phyloP scores from a whole-genome alignment of 164 flowering plant species.

The Euptelea pleiosperma region DNA sequence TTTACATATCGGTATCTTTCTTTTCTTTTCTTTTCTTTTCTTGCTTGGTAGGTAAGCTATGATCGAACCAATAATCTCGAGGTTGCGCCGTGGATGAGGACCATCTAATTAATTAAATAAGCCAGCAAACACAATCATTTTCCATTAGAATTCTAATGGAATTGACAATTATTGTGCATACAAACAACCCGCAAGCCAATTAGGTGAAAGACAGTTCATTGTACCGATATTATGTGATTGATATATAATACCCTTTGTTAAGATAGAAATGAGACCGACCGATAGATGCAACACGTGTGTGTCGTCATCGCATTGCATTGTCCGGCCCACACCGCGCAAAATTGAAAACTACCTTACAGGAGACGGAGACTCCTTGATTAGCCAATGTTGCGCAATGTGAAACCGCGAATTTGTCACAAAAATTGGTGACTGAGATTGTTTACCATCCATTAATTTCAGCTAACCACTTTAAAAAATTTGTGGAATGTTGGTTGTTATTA shows the following conservation, averaged over 20 bases:
- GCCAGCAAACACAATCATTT: conserved; percentile 28
- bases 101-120: background rate
- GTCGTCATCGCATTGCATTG: background rate
- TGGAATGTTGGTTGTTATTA: too few relatives aligned
- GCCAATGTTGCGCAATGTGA: too few relatives aligned
- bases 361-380: too few relatives aligned
- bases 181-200: conserved; percentile 5
- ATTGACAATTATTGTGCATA: conserved; percentile 13
- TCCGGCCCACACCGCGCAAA: too few relatives aligned
- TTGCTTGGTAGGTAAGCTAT: background rate
- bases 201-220: too few relatives aligned
- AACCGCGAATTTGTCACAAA: conserved; percentile 20
- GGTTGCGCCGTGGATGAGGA: too few relatives aligned
- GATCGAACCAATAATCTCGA: too few relatives aligned
- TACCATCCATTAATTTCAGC: conserved; percentile 18
- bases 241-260: too few relatives aligned
- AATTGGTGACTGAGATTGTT: conserved; percentile 32
- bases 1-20: background rate
- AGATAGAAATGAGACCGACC: too few relatives aligned
- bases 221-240: too few relatives aligned
- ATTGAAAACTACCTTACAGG: too few relatives aligned
- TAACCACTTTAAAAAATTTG: background rate
- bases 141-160: conserved; percentile 10
- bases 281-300: too few relatives aligned
- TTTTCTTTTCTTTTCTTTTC: background rate